Evolutionary conservation across 164 flowering plant genomes (phyloP), one percentile per base, ranked within the genome.

Genomic region (Stephania yunnanensis): DNA sequence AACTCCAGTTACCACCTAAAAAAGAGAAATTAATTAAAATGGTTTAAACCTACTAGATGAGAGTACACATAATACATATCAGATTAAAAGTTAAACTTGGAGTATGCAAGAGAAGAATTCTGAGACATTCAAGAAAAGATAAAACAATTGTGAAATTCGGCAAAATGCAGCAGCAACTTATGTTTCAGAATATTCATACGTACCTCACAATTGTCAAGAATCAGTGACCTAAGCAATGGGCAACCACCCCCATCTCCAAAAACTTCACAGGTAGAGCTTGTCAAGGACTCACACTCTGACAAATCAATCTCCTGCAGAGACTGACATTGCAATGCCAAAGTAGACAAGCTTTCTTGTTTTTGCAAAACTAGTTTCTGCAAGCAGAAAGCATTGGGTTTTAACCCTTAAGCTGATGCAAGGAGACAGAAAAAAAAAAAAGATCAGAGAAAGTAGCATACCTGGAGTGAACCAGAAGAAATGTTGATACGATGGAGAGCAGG

Each of bases 181-280:
- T 50, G 1, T 19, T 71, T 25, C 11, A 10, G 15, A 22, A 44
- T 50, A 22, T 50, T 31, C 1, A 73, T 72, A 68, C 94, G 65
- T 76, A 92, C 99, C 98, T 93, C 97, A 69, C 99, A 95, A 65
- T 84, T 90, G 79, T 92, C 99, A 52, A 95, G 97, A 80, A 88
- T 82, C 76, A 93, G 77, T 7, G 95, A 88, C 76, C 81, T 91
- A n/a, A 95, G 85, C 84, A 83, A 83, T 6, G 99, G 98, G 81
- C 99, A 95, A 73, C 97, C 99, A 73, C 99, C 97, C 68, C 91
- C 97, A 85, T 89, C 90, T 78, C 88, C 88, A 78, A 95, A 92
- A 78, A 90, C 95, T 55, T 93, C 88, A 83, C 98, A 95, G 68
- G 92, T 81, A 17, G 91, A 85, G 83, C 90, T 87, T 70, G 87